phyloP scores from a whole-genome alignment of 495 filamentous ascomycete species.

The Alectoria sarmentosa region DNA sequence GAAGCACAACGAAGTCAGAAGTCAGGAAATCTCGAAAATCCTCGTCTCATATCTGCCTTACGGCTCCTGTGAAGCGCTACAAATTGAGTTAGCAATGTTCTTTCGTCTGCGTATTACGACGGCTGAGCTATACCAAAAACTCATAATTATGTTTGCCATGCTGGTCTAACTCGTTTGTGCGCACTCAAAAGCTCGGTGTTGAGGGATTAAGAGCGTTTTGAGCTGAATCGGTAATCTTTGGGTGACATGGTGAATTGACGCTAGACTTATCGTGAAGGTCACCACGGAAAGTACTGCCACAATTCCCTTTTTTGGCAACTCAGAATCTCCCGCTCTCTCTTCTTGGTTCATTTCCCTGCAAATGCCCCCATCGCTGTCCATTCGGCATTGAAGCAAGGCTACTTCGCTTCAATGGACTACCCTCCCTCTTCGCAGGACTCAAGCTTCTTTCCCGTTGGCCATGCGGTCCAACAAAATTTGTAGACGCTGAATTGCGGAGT shows the following conservation, averaged over 20 bases:
- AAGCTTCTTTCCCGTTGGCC: conserved; percentile 35
- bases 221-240: not conserved
- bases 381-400: conserved; percentile 34
- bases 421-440: conserved; percentile 32
- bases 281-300: not conserved
- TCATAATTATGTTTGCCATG: not conserved
- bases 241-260: not conserved
- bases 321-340: conserved; percentile 39
- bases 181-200: not conserved
- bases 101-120: not conserved
- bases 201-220: not conserved
- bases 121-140: not conserved
- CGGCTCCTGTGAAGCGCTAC: not conserved
- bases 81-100: not conserved
- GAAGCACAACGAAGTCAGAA: not conserved
- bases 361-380: conserved; percentile 31
- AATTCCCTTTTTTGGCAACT: not conserved
- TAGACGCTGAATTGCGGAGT: conserved; percentile 55
- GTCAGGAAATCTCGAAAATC: not conserved
- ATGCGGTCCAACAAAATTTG: conserved; percentile 37
- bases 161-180: not conserved
- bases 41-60: not conserved
- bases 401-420: conserved; percentile 30
- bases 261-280: not conserved
- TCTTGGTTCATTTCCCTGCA: conserved; percentile 22